Conservation (phyloP, 1,139 yeast genomes). For the Meyerozyma sp. region DNA sequence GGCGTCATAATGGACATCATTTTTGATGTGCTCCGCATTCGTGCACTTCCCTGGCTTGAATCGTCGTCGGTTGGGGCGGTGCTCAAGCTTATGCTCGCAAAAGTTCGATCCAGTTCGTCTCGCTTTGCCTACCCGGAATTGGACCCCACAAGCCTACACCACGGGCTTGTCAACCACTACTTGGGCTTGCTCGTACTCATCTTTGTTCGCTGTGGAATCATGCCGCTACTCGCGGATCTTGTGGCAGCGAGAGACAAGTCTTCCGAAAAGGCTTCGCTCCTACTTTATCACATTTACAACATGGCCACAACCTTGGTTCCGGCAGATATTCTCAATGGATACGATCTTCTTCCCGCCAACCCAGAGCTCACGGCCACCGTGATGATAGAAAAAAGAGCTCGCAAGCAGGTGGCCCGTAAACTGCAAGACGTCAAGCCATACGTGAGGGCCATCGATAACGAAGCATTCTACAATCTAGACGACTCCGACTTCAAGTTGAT, state of each 20-base stretch:
- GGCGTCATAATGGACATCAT: conserved; percentile 67
- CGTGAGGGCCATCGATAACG: not conserved
- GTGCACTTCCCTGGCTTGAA: conserved; percentile 54
- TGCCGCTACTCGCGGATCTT: not conserved
- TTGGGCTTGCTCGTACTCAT: conserved; percentile 33
- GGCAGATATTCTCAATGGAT: not conserved
- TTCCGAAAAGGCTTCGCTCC: not conserved
- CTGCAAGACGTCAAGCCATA: conserved; percentile 25
- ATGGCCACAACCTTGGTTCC: not conserved
- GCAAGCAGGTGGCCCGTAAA: conserved; percentile 12
- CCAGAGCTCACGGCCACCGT: not conserved
- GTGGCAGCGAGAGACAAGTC: not conserved
- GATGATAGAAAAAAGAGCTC: conserved; percentile 14
- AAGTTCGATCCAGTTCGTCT: not conserved
- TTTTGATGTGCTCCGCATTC: conserved; percentile 60
- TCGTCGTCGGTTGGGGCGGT: conserved; percentile 31
- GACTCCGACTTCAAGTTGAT: conserved; percentile 66
- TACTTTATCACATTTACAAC: not conserved
- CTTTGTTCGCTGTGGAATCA: not conserved
- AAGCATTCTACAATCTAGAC: conserved; percentile 39
- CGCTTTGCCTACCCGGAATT: conserved; percentile 5
- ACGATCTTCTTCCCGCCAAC: not conserved
- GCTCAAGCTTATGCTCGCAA: conserved; percentile 9
- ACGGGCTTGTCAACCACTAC: conserved; percentile 48
- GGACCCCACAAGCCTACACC: conserved; percentile 8